Evolutionary conservation across 1,284 basidiomycete species (phyloP).

Genomic region (Mrakiaceae sp.): DNA sequence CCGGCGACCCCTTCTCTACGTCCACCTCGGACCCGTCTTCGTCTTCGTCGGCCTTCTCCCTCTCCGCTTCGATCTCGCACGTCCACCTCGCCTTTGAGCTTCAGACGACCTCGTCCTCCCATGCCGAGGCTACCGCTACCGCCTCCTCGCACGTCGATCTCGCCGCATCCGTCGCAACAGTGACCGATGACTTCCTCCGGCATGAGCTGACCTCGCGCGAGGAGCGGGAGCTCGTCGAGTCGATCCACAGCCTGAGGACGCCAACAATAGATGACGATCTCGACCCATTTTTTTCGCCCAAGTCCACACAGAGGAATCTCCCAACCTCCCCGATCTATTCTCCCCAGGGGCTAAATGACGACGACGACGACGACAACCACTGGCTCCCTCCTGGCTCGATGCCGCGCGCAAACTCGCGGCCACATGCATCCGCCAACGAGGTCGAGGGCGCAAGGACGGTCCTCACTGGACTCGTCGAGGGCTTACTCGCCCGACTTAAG

Average conservation of each 20-base stretch:
- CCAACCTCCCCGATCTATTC: too few species aligned
- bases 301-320: background rate
- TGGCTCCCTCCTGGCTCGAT: conserved; percentile 27
- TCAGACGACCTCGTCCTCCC: background rate
- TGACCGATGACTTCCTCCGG: conserved; percentile 73
- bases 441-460: conserved; percentile 47
- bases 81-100: conserved; percentile 42
- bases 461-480: conserved; percentile 71
- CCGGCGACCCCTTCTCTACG: conserved; percentile 31
- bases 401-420: conserved; percentile 18
- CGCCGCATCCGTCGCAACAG: conserved; percentile 61
- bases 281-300: conserved; percentile 26
- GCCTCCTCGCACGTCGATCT: conserved; percentile 39
- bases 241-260: conserved; percentile 43
- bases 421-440: conserved; percentile 2
- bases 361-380: conserved; percentile 26
- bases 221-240: conserved; percentile 58
- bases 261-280: conserved; percentile 13
- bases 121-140: conserved; percentile 2
- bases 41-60: conserved; percentile 55
- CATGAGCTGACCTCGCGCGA: conserved; percentile 63
- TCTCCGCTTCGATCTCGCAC: conserved; percentile 53
- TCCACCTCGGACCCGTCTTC: background rate
- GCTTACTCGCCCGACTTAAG: conserved; percentile 66
- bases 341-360: conserved; percentile 36